These are phyloP conservation scores for Piper longum DNA, from an alignment of 164 flowering plant genomes.

Conservation along the genomic window DNA sequence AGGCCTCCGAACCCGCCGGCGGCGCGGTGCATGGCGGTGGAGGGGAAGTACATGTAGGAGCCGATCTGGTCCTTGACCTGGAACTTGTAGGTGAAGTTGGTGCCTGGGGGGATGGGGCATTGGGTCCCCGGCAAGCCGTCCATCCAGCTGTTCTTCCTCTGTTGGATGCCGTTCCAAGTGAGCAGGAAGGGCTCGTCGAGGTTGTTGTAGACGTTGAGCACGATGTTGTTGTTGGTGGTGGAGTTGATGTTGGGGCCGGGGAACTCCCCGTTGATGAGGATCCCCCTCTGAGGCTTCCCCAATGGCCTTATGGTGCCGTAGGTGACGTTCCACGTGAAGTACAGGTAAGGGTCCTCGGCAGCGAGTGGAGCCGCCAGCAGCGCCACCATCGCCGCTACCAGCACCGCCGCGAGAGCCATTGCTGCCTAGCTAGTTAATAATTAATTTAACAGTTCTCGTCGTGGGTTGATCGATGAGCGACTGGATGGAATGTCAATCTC, in stretches of 20 bases:
- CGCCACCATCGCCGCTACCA: conserved; percentile 3
- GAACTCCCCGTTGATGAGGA: conserved; percentile 41
- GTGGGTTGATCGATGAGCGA: not conserved
- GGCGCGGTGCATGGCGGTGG: conserved; percentile 19
- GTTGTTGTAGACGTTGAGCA: conserved; percentile 42
- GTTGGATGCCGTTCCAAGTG: conserved; percentile 35
- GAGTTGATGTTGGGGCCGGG: conserved; percentile 52
- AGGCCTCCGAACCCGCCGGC: conserved; percentile 32
- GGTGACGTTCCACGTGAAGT: conserved; percentile 28
- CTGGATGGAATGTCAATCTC: not conserved
- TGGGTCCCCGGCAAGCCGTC: conserved; percentile 24
- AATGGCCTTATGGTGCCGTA: conserved; percentile 30
- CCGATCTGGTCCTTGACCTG: conserved; percentile 46
- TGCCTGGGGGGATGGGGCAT: conserved; percentile 39
- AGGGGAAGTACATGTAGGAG: conserved; percentile 32
- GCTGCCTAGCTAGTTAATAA: too few species aligned
- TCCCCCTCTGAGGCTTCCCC: conserved; percentile 31
- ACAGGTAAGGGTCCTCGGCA: conserved; percentile 26
- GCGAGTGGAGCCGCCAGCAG: conserved; percentile 7
- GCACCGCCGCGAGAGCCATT: conserved; percentile 1
- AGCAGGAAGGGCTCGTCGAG: conserved; percentile 46
- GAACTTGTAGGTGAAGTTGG: conserved; percentile 35
- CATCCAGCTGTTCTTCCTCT: conserved; percentile 42
- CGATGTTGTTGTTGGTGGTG: conserved; percentile 49
- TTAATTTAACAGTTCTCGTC: not conserved